Percentiles rank a stretch among this genome's conserved stretches.
Evolutionary conservation across 768 basidiomycete genomes (phyloP).

Genomic region (Lactifluus hygrophoroides): DNA sequence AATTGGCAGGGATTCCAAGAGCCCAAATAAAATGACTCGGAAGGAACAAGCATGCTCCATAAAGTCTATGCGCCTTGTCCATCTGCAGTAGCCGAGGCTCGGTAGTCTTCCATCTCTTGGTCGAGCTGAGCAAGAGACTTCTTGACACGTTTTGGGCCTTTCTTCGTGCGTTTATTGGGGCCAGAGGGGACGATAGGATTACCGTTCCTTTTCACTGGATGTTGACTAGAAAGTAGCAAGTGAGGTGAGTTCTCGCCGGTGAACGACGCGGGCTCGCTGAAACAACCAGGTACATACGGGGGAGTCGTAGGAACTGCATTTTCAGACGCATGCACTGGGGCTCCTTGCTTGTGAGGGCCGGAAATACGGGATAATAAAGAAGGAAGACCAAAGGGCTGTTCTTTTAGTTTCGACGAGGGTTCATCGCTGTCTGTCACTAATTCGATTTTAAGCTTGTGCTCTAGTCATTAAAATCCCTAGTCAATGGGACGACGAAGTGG

Average conservation of each 20-base stretch:
- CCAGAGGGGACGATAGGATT: background rate
- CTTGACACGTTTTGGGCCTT: slow-evolving; percentile 67
- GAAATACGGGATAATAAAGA: slow-evolving; percentile 35
- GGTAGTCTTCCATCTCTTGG: slow-evolving; percentile 75
- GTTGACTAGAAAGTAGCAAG: slow-evolving; percentile 1
- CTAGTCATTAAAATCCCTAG: slow-evolving; percentile 28
- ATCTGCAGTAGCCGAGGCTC: slow-evolving; percentile 29
- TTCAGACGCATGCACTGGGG: background rate
- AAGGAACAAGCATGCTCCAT: background rate
- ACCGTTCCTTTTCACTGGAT: slow-evolving; percentile 7
- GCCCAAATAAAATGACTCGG: background rate
- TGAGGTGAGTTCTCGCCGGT: background rate
- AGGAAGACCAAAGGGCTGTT: slow-evolving; percentile 26
- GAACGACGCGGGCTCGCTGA: background rate
- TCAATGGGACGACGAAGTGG: background rate
- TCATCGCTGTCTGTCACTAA: slow-evolving; percentile 44
- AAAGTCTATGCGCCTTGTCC: background rate
- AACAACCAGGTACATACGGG: slow-evolving; percentile 2
- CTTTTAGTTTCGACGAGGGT: slow-evolving; percentile 17
- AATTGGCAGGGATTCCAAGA: background rate
- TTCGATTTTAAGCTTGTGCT: slow-evolving; percentile 59
- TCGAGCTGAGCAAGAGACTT: slow-evolving; percentile 63
- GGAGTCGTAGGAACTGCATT: background rate
- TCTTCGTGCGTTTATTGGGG: slow-evolving; percentile 41
- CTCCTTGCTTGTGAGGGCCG: background rate